These are phyloP conservation scores for Marchantia paleacea DNA, from an alignment of 225 moss, liverwort and hornwort species.

Conservation along the genomic window DNA sequence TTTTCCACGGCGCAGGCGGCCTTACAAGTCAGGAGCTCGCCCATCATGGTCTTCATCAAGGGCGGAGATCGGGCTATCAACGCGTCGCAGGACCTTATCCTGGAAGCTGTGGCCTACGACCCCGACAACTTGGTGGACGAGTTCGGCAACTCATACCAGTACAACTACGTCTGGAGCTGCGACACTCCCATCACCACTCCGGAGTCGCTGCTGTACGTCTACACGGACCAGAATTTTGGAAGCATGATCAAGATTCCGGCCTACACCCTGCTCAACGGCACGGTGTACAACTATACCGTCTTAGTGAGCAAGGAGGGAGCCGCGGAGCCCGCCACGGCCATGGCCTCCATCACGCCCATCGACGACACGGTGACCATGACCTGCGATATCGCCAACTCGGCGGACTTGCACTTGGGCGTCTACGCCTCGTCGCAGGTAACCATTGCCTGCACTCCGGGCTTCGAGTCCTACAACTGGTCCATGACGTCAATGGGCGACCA, in stretches of 20 bases:
- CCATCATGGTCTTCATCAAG: conserved; percentile 30
- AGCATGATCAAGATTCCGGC: conserved; percentile 43
- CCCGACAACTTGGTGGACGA: conserved; percentile 47
- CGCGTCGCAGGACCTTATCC: conserved; percentile 38
- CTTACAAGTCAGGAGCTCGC: conserved; percentile 32
- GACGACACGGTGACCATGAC: conserved; percentile 23
- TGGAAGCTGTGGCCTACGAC: conserved; percentile 52
- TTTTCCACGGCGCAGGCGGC: conserved; percentile 27
- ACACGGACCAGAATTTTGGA: conserved; percentile 34
- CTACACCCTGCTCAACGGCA: conserved; percentile 28
- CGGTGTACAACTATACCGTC: conserved; percentile 38
- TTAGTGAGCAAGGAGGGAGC: conserved; percentile 29
- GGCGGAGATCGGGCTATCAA: conserved; percentile 41
- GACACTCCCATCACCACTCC: conserved; percentile 28
- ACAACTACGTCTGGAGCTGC: conserved; percentile 46
- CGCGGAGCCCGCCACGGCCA: conserved; percentile 16
- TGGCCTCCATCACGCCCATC: conserved; percentile 32
- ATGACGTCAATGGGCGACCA: conserved; percentile 40
- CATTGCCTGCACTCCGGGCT: conserved; percentile 38
- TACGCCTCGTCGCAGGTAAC: conserved; percentile 32
- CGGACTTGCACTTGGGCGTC: conserved; percentile 39
- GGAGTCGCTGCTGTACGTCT: conserved; percentile 37
- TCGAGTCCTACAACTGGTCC: conserved; percentile 49
- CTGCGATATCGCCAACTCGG: conserved; percentile 39
- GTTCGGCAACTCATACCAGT: conserved; percentile 31